phyloP scores from a whole-genome alignment of 2,329 filamentous ascomycete genomes.

The Pyricularia sp. region DNA sequence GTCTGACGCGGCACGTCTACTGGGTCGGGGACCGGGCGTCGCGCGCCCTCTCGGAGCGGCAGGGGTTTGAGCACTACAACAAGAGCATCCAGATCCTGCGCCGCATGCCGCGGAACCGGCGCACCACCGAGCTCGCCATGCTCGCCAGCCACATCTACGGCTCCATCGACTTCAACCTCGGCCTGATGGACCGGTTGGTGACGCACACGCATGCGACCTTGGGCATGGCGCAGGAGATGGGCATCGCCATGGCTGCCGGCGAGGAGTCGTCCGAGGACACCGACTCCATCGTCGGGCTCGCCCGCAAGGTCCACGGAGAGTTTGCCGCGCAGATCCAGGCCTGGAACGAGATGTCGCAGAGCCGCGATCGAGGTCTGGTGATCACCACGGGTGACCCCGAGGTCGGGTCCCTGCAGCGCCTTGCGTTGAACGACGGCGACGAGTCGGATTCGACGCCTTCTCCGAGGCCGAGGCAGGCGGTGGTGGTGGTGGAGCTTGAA shows the following conservation, averaged over 20 bases:
- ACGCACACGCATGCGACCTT: not conserved
- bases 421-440: not conserved
- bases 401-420: not conserved
- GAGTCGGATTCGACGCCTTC: not conserved
- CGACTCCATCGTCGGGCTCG: not conserved
- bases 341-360: not conserved
- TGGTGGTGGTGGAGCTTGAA: conserved; percentile 1
- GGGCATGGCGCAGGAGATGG: not conserved
- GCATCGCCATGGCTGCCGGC: not conserved
- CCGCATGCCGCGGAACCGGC: not conserved
- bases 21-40: not conserved
- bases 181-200: not conserved
- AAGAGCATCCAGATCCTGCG: not conserved
- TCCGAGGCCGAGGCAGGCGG: not conserved
- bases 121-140: not conserved
- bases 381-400: not conserved
- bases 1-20: not conserved
- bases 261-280: not conserved
- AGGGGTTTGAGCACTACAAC: not conserved
- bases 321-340: not conserved
- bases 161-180: not conserved
- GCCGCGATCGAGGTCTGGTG: not conserved
- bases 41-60: not conserved
- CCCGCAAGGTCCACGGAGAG: not conserved
- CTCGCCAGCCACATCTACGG: not conserved